Evolutionary conservation across 306 rosid genomes (phyloP).

Genomic region (Alnus rubra): DNA sequence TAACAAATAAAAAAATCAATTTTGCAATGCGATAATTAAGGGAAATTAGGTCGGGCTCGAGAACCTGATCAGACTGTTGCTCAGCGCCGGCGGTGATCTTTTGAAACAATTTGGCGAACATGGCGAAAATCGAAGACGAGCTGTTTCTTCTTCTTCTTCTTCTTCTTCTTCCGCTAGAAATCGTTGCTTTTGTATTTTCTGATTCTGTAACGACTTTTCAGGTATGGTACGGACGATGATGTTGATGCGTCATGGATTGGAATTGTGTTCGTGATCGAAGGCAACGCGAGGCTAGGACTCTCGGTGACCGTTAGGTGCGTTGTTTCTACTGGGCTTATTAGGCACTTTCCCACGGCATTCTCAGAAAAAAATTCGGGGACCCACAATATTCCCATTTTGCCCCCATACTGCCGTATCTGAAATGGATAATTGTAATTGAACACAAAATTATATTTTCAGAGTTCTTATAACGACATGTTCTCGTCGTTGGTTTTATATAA

Average conservation of each 20-base stretch:
- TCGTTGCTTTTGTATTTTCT: constrained; percentile 6
- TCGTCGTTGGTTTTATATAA: too few relatives aligned
- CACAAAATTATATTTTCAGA: too few relatives aligned
- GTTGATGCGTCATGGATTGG: constrained; percentile 28
- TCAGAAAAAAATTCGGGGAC: background rate
- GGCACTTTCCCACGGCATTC: background rate
- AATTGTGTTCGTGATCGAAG: constrained; percentile 23
- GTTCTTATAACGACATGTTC: too few relatives aligned
- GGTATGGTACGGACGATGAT: constrained; percentile 33
- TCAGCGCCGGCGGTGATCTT: constrained; percentile 28
- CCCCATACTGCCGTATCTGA: too few relatives aligned
- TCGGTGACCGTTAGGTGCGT: constrained; percentile 26
- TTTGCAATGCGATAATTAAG: background rate
- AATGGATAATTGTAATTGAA: too few relatives aligned
- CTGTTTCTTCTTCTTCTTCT: constrained; percentile 15
- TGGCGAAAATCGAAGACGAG: constrained; percentile 31
- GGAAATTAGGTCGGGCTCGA: background rate
- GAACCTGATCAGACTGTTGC: constrained; percentile 47
- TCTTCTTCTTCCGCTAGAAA: constrained; percentile 18
- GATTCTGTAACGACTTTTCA: constrained; percentile 36
- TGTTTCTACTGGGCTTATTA: background rate
- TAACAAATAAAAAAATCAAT: background rate
- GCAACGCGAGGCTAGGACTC: constrained; percentile 19
- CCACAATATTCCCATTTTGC: too few relatives aligned
- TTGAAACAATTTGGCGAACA: constrained; percentile 66